phyloP scores from a whole-genome alignment of 768 basidiomycete species.

The Boletus barrowsii region DNA sequence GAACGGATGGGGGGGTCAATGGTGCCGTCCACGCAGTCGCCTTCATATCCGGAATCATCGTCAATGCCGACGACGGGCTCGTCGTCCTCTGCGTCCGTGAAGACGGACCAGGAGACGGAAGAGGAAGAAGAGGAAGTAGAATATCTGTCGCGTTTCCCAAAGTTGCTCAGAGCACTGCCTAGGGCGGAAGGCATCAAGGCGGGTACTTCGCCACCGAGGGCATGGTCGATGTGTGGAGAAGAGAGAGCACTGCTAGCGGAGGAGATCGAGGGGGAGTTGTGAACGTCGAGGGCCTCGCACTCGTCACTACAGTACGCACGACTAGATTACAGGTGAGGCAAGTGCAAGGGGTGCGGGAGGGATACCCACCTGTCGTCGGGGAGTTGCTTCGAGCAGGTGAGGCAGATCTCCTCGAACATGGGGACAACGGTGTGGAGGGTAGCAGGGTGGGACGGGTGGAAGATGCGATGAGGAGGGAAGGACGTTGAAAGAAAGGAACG shows the following conservation, averaged over 20 bases:
- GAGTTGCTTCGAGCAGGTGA: conserved; percentile 67
- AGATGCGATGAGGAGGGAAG: conserved; percentile 1
- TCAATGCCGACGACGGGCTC: conserved; percentile 34
- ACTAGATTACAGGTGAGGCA: conserved; percentile 37
- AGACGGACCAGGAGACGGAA: conserved; percentile 62
- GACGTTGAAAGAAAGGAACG: conserved; percentile 22
- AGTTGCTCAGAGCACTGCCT: conserved; percentile 48
- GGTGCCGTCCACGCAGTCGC: conserved; percentile 30
- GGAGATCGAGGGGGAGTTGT: conserved; percentile 63
- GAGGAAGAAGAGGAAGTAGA: conserved; percentile 65
- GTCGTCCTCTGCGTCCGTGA: conserved; percentile 65
- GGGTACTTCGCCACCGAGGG: conserved; percentile 59
- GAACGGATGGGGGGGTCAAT: conserved; percentile 46
- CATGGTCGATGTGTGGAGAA: conserved; percentile 58
- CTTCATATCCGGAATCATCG: conserved; percentile 31
- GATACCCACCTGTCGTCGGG: conserved; percentile 56
- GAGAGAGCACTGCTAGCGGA: conserved; percentile 64
- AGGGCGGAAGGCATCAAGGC: conserved; percentile 59
- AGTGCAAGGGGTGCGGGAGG: conserved; percentile 12
- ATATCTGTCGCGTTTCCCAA: conserved; percentile 46
- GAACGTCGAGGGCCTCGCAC: conserved; percentile 58
- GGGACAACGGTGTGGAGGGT: conserved; percentile 12
- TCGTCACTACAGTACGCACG: conserved; percentile 69
- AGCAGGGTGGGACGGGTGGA: conserved; percentile 14
- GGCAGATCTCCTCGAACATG: conserved; percentile 82